These are phyloP conservation scores for Hypoxylon perforatum DNA, from an alignment of 495 filamentous ascomycete genomes.

Conservation along the genomic window DNA sequence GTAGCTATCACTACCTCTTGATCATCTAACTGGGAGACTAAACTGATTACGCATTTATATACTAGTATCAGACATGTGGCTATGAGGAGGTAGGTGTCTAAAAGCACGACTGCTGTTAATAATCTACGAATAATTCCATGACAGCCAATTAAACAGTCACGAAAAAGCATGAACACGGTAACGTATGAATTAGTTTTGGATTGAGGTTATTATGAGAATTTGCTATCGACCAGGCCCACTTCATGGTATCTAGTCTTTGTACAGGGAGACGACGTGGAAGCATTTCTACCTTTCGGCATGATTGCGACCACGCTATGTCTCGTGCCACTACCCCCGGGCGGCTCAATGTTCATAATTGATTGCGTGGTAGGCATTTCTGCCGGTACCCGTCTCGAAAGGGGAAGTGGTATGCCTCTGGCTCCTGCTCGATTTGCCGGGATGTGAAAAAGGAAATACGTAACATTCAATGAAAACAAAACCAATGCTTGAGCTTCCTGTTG, in stretches of 20 bases:
- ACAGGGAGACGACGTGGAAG: slow-evolving; percentile 10
- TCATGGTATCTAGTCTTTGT: slow-evolving; percentile 1
- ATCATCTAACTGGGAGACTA: too few species aligned
- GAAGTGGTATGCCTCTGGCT: neutral
- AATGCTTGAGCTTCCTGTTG: slow-evolving; percentile 9
- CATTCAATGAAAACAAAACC: slow-evolving; percentile 18
- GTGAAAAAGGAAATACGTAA: slow-evolving; percentile 6
- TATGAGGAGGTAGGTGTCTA: too few species aligned
- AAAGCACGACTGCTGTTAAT: neutral
- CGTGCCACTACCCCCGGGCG: slow-evolving; percentile 9
- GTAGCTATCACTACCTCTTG: too few species aligned
- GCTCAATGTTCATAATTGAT: slow-evolving; percentile 2
- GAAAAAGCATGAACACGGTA: neutral
- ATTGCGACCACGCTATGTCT: slow-evolving; percentile 15
- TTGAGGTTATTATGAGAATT: slow-evolving; percentile 6
- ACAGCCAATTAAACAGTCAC: neutral
- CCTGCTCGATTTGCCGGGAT: neutral
- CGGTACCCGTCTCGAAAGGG: slow-evolving; percentile 5
- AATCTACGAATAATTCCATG: neutral
- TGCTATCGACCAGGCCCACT: neutral
- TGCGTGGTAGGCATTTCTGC: slow-evolving; percentile 1
- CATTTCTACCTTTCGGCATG: slow-evolving; percentile 32
- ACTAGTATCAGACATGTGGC: too few species aligned
- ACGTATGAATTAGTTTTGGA: neutral
- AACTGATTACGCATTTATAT: too few species aligned